Base-by-base conservation (phyloP, 2,329 filamentous ascomycete species). In the Xylariomycetidae sp. region DNA sequence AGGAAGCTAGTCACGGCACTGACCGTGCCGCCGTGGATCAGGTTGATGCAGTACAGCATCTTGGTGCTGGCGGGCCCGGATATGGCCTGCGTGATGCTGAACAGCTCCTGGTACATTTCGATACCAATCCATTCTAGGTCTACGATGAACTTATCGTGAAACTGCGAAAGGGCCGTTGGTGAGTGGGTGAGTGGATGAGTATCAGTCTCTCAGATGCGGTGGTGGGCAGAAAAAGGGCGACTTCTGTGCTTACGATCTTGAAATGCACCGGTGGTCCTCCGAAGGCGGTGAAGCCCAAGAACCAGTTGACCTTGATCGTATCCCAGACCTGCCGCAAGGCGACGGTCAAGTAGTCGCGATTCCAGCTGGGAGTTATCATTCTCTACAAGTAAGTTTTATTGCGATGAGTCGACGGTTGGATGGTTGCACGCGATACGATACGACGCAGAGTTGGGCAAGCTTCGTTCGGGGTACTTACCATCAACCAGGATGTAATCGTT, bases 191-290 rank as follows among this genome's bases (percentile, higher is more conserved):
- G n/a, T n/a, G n/a, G n/a, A n/a, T n/a, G n/a, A n/a, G n/a, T n/a
- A n/a, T n/a, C n/a, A n/a, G n/a, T n/a, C n/a, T n/a, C n/a, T n/a
- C n/a, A n/a, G n/a, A n/a, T n/a, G n/a, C n/a, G n/a, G 14, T 3
- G 20, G 20, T 15, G 16, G 12, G n/a, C 22, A 19, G n/a, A 13
- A n/a, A 15, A 4, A 8, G 8, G 5, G 16, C 18, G 14, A 25
- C n/a, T 20, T 8, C 2, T 15, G 2, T 20, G 48, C 60, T 44
- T 37, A 69, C 64, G 37, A 84, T 84, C 47, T 79, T 73, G 48
- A 85, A 85, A 56, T 85, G 80, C 6, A 85, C 80, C 0, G 80
- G 72, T 3, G 81, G 81, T 0, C 81, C 81, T 2, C 80, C 80
- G 52, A 84, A 84, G 0, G 74, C 59, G 1, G 77, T 83, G 43